Conservation (phyloP, 1,139 yeast genomes). For the Williopsis jadinii region DNA sequence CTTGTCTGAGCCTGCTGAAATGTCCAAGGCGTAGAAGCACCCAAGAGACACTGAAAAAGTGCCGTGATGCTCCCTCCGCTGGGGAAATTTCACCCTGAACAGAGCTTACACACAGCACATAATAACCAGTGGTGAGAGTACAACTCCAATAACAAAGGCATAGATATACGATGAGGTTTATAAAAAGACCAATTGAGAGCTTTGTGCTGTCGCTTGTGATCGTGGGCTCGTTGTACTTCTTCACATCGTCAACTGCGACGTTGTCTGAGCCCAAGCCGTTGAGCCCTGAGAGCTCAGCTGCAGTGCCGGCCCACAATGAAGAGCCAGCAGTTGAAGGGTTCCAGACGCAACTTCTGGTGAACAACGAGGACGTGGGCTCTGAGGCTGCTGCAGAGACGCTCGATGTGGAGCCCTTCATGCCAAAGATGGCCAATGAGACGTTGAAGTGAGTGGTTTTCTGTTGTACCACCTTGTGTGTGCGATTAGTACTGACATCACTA, state of each 20-base stretch:
- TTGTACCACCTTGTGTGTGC: too few relatives aligned
- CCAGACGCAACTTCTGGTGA: background rate
- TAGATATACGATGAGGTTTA: conserved; percentile 5
- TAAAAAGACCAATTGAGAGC: conserved; percentile 10
- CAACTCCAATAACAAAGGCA: too few relatives aligned
- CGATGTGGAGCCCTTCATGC: conserved; percentile 58
- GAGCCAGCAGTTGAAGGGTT: too few relatives aligned
- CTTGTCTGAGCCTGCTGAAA: background rate
- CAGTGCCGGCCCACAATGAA: background rate
- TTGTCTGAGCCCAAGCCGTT: conserved; percentile 21
- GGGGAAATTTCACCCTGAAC: too few relatives aligned
- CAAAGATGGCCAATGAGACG: conserved; percentile 65
- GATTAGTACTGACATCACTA: background rate
- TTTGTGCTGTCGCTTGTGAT: conserved; percentile 7
- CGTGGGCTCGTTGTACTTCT: conserved; percentile 12
- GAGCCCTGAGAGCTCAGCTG: conserved; percentile 5
- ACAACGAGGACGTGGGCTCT: conserved; percentile 18
- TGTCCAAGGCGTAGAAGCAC: too few relatives aligned
- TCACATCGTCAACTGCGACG: conserved; percentile 12
- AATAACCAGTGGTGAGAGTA: too few relatives aligned
- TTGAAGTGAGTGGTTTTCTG: conserved; percentile 16
- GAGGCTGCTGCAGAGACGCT: conserved; percentile 10
- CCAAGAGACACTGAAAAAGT: too few relatives aligned
- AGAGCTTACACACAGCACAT: too few relatives aligned
- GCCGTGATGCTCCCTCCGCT: too few relatives aligned